Conservation (phyloP, 306 rosid species). For the Quillaja saponaria region DNA sequence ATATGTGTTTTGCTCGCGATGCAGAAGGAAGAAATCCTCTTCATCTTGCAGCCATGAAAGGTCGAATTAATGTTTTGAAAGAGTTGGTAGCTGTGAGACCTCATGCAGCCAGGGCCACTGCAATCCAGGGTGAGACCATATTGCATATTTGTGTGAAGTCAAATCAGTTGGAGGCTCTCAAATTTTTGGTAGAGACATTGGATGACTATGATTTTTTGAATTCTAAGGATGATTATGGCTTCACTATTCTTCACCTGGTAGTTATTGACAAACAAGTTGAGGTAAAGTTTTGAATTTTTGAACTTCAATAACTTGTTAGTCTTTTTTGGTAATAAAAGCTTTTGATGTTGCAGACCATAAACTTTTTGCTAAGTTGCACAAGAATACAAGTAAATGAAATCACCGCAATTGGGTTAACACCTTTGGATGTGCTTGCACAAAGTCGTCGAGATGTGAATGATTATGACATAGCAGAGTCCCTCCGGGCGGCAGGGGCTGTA, state of each 20-base stretch:
- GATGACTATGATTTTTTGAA: conserved; percentile 29
- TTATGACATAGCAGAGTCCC: conserved; percentile 28
- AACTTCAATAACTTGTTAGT: not conserved
- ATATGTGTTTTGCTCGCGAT: conserved; percentile 28
- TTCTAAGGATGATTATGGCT: conserved; percentile 31
- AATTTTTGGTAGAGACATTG: conserved; percentile 25
- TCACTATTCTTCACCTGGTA: conserved; percentile 31
- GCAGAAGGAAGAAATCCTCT: conserved; percentile 32
- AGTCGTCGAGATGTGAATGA: conserved; percentile 33
- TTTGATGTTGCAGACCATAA: conserved; percentile 25
- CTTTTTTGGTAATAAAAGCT: not conserved
- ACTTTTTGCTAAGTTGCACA: conserved; percentile 24
- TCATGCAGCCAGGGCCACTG: conserved; percentile 21
- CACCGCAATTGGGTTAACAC: conserved; percentile 30
- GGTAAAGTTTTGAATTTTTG: conserved; percentile 13
- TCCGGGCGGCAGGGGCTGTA: conserved; percentile 20
- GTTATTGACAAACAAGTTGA: conserved; percentile 30
- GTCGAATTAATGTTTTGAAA: conserved; percentile 24
- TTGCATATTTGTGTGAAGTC: conserved; percentile 35
- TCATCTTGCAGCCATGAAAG: conserved; percentile 40
- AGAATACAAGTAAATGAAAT: conserved; percentile 33
- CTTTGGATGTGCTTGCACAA: conserved; percentile 26
- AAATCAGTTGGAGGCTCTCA: conserved; percentile 31
- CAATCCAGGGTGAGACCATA: conserved; percentile 23
- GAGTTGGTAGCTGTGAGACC: conserved; percentile 31